Base-by-base conservation (phyloP, 225 moss, liverwort and hornwort genomes). In the Antitrichia curtipendula region DNA sequence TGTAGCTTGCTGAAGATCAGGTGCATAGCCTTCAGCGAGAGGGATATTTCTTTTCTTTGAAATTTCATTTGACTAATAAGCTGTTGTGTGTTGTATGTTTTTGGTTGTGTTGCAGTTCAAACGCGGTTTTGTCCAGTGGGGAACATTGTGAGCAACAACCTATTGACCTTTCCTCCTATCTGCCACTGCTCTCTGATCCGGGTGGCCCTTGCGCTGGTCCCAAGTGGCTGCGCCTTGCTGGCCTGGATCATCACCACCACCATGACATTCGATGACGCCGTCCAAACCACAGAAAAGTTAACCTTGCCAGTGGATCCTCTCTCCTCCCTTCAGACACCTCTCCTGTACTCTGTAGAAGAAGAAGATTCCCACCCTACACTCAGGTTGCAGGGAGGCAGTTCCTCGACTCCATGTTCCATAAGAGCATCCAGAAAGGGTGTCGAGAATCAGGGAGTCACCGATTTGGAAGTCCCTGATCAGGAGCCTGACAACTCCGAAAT, bases 151-250 rank as follows among this genome's bases (percentile, higher is more conserved):
- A 88, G 60, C 47, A 87, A 86, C 60, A 61, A 69, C 73, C 88
- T 91, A 84, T 75, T 92, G 88, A 91, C 88, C 74, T 93, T 80
- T 68, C 89, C 91, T 92, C 94, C 93, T 75, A 89, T 87, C 75
- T 92, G 81, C 91, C 97, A 88, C 87, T 97, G 88, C 90, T 98
- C 89, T 86, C 89, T 96, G 45, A 92, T 98, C 65, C 96, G 98
- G n/a, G 87, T 90, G 61, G 95, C 93, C 13, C 91, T 98, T 8
- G 98, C 95, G 56, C 87, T 95, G 22, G 94, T 96, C 60, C 96
- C 98, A 40, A 92, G 94, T 66, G 92, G 92, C 24, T 95, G 96
- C 82, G 98, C 98, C 63, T 86, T 98, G 66, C 47, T 96, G 53
- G 98, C 97, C 32, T 95, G 91, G 81, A 82, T 95, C 84, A 91